A percentile compares a stretch with the other conserved stretches of the same genome.
These are phyloP conservation scores for Colletotrichum navitas DNA, from an alignment of 2,329 filamentous ascomycete species.

Conservation along the genomic window DNA sequence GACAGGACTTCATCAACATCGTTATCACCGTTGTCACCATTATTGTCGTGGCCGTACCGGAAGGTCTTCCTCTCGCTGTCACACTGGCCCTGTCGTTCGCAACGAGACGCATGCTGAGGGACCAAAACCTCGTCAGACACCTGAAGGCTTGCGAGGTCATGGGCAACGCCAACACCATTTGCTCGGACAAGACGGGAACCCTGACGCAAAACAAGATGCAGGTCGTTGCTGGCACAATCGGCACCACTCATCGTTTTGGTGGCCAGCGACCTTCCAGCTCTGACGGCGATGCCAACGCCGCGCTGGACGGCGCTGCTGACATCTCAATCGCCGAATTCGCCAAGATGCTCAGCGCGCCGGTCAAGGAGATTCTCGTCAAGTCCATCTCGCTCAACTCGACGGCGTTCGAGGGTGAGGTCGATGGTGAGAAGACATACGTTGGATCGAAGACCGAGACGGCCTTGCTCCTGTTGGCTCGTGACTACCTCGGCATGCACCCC, in stretches of 20 bases:
- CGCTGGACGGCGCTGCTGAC: slow-evolving; percentile 52
- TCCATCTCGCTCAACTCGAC: slow-evolving; percentile 78
- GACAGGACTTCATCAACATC: slow-evolving; percentile 81
- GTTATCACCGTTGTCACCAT: slow-evolving; percentile 85
- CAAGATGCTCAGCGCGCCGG: slow-evolving; percentile 58
- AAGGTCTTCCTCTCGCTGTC: slow-evolving; percentile 82
- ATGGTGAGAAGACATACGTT: slow-evolving; percentile 75
- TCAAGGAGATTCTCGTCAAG: slow-evolving; percentile 67
- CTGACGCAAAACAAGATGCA: slow-evolving; percentile 78
- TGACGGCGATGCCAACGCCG: slow-evolving; percentile 44
- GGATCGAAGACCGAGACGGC: slow-evolving; percentile 85
- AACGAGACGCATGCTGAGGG: slow-evolving; percentile 81
- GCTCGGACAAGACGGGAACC: slow-evolving; percentile 77
- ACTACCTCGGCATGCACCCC: slow-evolving; percentile 75
- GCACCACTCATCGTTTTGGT: slow-evolving; percentile 68
- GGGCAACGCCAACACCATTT: slow-evolving; percentile 81
- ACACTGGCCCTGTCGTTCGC: slow-evolving; percentile 82
- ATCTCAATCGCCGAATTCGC: slow-evolving; percentile 61
- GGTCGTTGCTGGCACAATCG: slow-evolving; percentile 71
- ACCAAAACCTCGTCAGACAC: slow-evolving; percentile 82
- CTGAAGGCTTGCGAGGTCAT: slow-evolving; percentile 85
- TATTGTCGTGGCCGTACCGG: slow-evolving; percentile 83
- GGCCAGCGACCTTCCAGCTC: slow-evolving; percentile 50
- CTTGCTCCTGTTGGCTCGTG: slow-evolving; percentile 75
- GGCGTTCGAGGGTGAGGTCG: slow-evolving; percentile 80